phyloP scores from a whole-genome alignment of 805 yeast species.

The Sugiyamaella qingdaonensis region DNA sequence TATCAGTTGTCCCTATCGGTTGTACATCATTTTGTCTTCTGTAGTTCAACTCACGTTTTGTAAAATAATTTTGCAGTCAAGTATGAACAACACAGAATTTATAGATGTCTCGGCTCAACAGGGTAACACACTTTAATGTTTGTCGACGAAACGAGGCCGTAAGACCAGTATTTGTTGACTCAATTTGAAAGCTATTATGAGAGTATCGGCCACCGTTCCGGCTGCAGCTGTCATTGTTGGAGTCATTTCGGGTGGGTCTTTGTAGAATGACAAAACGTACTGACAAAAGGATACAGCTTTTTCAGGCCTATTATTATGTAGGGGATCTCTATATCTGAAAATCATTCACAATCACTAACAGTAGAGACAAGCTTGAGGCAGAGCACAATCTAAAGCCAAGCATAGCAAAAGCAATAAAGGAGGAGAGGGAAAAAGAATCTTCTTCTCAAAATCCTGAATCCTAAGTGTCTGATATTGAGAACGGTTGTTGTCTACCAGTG shows the following conservation, averaged over 20 bases:
- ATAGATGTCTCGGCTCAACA: not conserved
- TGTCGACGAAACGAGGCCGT: too few relatives aligned
- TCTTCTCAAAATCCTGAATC: not conserved
- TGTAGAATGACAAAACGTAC: not conserved
- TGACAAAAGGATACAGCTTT: conserved; percentile 1
- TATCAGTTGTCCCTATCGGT: conserved; percentile 36
- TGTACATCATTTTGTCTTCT: conserved; percentile 25
- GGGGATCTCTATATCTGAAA: not conserved
- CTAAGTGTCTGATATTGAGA: not conserved
- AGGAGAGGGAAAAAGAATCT: not conserved
- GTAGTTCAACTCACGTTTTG: not conserved
- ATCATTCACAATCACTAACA: not conserved
- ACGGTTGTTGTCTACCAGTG: too few relatives aligned
- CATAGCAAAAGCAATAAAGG: not conserved
- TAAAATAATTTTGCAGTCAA: not conserved
- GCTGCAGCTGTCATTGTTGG: conserved; percentile 3
- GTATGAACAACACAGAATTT: not conserved
- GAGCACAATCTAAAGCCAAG: conserved; percentile 2
- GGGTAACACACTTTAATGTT: not conserved
- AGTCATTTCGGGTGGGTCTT: not conserved
- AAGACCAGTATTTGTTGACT: not conserved
- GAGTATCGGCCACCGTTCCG: not conserved
- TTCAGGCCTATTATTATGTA: conserved; percentile 6
- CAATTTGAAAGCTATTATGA: not conserved
- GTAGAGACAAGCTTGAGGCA: conserved; percentile 1